Conservation (phyloP, 2,329 filamentous ascomycete species). For the Monosporascus ibericus region DNA sequence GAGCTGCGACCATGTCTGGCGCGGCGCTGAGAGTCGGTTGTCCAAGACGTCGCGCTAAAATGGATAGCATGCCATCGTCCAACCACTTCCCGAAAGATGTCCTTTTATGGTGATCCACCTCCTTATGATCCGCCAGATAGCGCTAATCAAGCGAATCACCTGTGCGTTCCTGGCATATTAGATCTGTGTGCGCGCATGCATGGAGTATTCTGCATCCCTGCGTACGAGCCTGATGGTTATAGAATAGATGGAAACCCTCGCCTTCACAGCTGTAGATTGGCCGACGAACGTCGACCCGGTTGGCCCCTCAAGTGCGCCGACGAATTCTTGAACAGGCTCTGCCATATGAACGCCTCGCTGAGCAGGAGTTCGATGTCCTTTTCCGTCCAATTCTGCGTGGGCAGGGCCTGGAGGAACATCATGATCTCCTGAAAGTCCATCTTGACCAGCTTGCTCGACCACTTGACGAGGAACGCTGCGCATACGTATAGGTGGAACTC, state of each 20-base stretch:
- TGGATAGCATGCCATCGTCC: no score
- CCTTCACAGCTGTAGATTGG: constrained; percentile 32
- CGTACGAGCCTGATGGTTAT: no score
- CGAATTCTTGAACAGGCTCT: constrained; percentile 92
- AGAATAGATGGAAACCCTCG: neutral
- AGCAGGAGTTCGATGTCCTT: constrained; percentile 95
- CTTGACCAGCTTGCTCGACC: constrained; percentile 88
- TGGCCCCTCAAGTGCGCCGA: constrained; percentile 73
- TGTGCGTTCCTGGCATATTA: no score
- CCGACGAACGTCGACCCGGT: constrained; percentile 32
- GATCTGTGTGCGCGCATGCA: no score
- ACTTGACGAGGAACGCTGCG: constrained; percentile 95
- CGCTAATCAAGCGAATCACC: no score
- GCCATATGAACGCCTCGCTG: constrained; percentile 98
- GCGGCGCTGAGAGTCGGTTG: no score
- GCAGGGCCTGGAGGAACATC: constrained; percentile 97
- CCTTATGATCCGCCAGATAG: no score
- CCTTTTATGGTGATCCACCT: no score
- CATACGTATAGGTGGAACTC: constrained; percentile 98
- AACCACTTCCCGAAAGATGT: no score
- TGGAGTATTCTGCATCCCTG: no score
- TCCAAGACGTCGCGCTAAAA: no score
- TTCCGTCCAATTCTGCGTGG: constrained; percentile 91
- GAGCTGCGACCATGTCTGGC: no score
- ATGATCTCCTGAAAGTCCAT: constrained; percentile 99